phyloP scores from a whole-genome alignment of 192 early-diverging fungal species.

The Linnemannia hyalina region DNA sequence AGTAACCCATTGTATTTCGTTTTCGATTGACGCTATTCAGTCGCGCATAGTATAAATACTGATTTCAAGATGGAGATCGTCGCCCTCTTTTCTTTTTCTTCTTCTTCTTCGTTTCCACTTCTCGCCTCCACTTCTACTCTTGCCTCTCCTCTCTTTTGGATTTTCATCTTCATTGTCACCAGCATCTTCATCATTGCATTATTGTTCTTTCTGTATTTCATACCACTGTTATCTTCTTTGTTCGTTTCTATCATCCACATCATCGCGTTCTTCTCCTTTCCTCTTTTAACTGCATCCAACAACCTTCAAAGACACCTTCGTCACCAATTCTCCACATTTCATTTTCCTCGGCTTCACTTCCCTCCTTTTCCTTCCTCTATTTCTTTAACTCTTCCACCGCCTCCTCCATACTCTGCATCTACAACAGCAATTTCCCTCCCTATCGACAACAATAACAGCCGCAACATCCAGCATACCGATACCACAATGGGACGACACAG shows the following conservation, averaged over 20 bases:
- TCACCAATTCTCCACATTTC: neutral
- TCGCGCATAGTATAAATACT: neutral
- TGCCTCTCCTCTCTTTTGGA: neutral
- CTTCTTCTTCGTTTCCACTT: neutral
- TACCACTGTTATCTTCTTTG: neutral
- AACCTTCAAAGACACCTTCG: neutral
- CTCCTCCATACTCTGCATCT: neutral
- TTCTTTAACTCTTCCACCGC: neutral
- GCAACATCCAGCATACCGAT: neutral
- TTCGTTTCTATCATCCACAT: neutral
- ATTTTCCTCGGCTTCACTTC: neutral
- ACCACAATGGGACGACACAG: slow-evolving; percentile 11
- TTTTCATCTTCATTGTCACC: neutral
- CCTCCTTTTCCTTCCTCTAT: neutral
- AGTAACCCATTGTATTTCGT: neutral
- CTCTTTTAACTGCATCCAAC: neutral
- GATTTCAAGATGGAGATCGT: neutral
- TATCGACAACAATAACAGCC: neutral
- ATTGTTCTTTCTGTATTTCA: neutral
- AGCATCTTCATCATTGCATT: neutral
- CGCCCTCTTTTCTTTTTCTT: neutral
- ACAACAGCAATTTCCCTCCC: neutral
- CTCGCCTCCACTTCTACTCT: neutral
- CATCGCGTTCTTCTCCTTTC: neutral
- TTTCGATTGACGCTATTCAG: neutral